Base-by-base conservation (phyloP, 805 yeast genomes). In the Alloascoidea africana region DNA sequence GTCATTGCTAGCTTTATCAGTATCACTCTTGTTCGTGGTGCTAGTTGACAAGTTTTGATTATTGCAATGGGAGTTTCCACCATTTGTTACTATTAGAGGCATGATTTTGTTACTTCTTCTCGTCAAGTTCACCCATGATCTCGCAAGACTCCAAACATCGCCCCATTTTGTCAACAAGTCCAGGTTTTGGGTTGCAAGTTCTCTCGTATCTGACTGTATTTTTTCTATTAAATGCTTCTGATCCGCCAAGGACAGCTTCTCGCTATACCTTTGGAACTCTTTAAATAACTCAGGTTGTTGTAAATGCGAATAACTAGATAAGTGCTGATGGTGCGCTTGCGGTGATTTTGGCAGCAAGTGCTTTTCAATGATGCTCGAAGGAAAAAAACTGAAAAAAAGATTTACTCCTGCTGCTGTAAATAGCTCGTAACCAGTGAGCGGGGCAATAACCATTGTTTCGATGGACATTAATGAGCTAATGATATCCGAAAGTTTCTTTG, bases 81-180 rank as follows among this genome's bases (percentile, higher is more conserved):
- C n/a, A 23, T 23, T 23, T 8, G 13, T n/a, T 8, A 23, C n/a
- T 23, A 23, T n/a, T 23, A 8, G 30, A 8, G 30, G 30, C 30
- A 23, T 23, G 8, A 23, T 23, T 23, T 8, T 23, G n/a, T 23
- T 23, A 8, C 13, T 23, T 23, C 30, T 23, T 23, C n/a, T 23
- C n/a, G 30, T 23, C n/a, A 23, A 23, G 8, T 23, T 23, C 8
- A 23, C 30, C 30, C 30, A 23, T 23, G 30, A 23, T 23, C 8
- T 23, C n/a, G 30, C 30, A 23, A 23, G 30, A 23, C 30, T 23
- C 30, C 30, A 23, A 23, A 23, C n/a, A 23, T 23, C n/a, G n/a
- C 30, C n/a, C 30, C 30, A 23, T 23, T n/a, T 8, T 23, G 30
- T 23, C n/a, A 23, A 23, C 8, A 23, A n/a, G n/a, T 23, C n/a